Base-by-base conservation (phyloP, 1,139 yeast species). In the Starmera stellimalicola region DNA sequence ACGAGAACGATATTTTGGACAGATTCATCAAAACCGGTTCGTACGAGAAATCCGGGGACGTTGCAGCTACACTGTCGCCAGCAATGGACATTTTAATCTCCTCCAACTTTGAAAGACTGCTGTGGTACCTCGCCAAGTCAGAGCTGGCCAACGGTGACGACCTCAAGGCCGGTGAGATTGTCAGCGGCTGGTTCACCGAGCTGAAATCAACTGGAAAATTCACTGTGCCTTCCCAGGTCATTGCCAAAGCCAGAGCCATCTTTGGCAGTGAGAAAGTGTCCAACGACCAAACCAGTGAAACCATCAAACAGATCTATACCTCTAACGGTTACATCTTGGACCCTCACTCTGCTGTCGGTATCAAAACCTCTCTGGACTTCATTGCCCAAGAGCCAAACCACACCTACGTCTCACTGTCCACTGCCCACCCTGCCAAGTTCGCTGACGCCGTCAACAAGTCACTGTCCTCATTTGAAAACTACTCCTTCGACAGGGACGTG, bases 401-500 rank as follows among this genome's bases (percentile, higher is more conserved):
- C 30, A 56, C 63, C 35, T 84, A 84, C 56, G 70, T 91, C 33
- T 83, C 95, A 6, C 73, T 91, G 40, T 82, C 97, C 3, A 91
- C 98, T 30, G 98, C 98, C 7, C 98, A 91, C 55, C 98, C 98
- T 29, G 98, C 98, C 40, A 91, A 91, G 62, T 91, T 91, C 54
- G 84, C 95, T 18, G 96, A 87, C 43, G 98, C 95, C 34, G 98
- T 91, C 15, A 81, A 87, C 57, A 65, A 72, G 48, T 87, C 97
- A 2, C 71, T 91, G 47, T 56, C 61, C 33, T 68, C 69, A 2
- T 66, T 75, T 41, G 72, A 69, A 17, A 85, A 76, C 17, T 93
- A 88, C 61, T 75, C 87, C 5, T 91, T 91, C 51, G 95, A 85
- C 48, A 67, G 68, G 33, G 88, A 84, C 45, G 96, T 93, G 19